Evolutionary conservation across 306 rosid genomes (phyloP).

Genomic region (Dicorynia guianensis): DNA sequence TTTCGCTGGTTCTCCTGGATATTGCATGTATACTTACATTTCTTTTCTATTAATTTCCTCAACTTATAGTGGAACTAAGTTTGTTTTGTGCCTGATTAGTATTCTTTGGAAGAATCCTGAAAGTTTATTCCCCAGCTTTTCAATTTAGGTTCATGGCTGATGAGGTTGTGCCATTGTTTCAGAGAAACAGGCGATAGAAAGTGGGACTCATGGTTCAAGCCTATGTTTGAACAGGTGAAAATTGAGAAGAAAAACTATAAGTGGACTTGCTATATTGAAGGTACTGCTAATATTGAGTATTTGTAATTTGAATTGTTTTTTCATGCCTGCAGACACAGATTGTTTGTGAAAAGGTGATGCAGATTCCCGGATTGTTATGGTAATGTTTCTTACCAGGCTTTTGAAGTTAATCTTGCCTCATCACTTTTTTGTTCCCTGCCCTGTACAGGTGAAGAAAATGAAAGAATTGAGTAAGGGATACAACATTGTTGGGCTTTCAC

Average conservation of each 20-base stretch:
- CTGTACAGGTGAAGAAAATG: slow-evolving; percentile 79
- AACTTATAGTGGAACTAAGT: not conserved
- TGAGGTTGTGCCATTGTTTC: slow-evolving; percentile 43
- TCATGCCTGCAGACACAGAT: slow-evolving; percentile 63
- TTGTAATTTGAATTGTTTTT: slow-evolving; percentile 41
- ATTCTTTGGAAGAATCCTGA: no score
- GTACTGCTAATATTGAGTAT: slow-evolving; percentile 22
- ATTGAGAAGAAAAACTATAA: not conserved
- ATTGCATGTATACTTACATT: slow-evolving; percentile 72
- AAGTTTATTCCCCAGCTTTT: no score
- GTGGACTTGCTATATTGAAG: slow-evolving; percentile 25
- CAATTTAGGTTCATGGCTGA: slow-evolving; percentile 13
- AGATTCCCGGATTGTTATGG: slow-evolving; percentile 38
- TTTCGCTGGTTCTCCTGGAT: slow-evolving; percentile 72
- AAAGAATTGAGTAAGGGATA: slow-evolving; percentile 72
- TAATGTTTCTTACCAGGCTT: slow-evolving; percentile 34
- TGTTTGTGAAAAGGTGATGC: slow-evolving; percentile 81
- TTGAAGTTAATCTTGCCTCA: slow-evolving; percentile 30
- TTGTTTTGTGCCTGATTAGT: not conserved
- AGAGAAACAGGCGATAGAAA: slow-evolving; percentile 87
- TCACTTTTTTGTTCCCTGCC: slow-evolving; percentile 23
- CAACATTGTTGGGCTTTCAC: slow-evolving; percentile 95
- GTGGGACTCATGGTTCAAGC: slow-evolving; percentile 93
- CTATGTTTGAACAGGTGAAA: slow-evolving; percentile 75
- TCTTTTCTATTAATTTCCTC: slow-evolving; percentile 12